These are phyloP conservation scores for Ascoidea tarda DNA, from an alignment of 805 yeast species.

Conservation along the genomic window DNA sequence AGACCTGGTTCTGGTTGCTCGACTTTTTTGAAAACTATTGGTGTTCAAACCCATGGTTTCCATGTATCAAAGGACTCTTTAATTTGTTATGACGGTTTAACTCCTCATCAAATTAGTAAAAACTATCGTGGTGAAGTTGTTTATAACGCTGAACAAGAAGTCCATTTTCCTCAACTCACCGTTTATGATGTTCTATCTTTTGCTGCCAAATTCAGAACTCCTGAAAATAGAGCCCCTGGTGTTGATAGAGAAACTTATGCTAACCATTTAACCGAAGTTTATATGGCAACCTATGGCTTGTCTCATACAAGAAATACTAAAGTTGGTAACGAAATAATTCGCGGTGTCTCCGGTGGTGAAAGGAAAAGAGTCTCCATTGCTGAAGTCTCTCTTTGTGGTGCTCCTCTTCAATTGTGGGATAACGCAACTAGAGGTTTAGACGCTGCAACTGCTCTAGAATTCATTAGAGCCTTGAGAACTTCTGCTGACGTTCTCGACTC, in stretches of 20 bases:
- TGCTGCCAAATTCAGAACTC: slow-evolving; percentile 42
- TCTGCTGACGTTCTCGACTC: slow-evolving; percentile 32
- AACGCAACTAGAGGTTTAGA: slow-evolving; percentile 56
- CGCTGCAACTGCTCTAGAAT: slow-evolving; percentile 47
- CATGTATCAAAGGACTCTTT: slow-evolving; percentile 27
- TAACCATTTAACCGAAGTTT: slow-evolving; percentile 31
- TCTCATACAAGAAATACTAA: slow-evolving; percentile 46
- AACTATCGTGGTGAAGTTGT: slow-evolving; percentile 49
- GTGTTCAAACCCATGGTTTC: slow-evolving; percentile 44
- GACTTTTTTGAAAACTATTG: slow-evolving; percentile 41
- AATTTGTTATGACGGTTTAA: slow-evolving; percentile 36
- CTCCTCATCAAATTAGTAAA: slow-evolving; percentile 27
- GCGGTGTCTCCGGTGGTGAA: slow-evolving; percentile 71
- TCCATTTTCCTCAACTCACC: slow-evolving; percentile 47
- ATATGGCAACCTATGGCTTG: slow-evolving; percentile 35
- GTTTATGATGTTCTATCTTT: slow-evolving; percentile 46
- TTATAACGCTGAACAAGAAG: slow-evolving; percentile 50
- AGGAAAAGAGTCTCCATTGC: slow-evolving; percentile 66
- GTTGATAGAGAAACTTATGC: slow-evolving; percentile 35
- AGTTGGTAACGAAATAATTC: slow-evolving; percentile 51
- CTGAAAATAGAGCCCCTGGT: slow-evolving; percentile 38
- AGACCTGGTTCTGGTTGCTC: slow-evolving; percentile 71
- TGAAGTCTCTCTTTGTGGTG: slow-evolving; percentile 37
- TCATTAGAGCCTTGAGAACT: slow-evolving; percentile 37
- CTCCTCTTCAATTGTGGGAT: slow-evolving; percentile 39